Evolutionary conservation across 768 basidiomycete genomes (phyloP).

Genomic region (Pisolithus sp.): DNA sequence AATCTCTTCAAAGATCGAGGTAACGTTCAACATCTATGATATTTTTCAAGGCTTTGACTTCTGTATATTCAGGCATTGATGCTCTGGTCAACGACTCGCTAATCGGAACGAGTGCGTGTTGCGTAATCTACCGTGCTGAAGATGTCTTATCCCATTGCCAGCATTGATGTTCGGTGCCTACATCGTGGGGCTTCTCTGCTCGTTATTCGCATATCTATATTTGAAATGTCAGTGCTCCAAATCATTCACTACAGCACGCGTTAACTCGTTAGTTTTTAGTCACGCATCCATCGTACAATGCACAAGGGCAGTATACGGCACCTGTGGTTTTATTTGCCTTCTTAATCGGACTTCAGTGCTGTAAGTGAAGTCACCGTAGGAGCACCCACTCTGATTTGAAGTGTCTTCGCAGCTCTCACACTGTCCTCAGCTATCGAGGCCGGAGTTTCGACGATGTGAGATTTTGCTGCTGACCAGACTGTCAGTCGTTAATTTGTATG

Average conservation of each 20-base stretch:
- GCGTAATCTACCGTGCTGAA: not conserved
- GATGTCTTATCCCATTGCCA: slow-evolving; percentile 14
- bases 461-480: not conserved
- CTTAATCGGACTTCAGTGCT: slow-evolving; percentile 68
- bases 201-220: slow-evolving; percentile 74
- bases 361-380: slow-evolving; percentile 33
- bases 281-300: slow-evolving; percentile 71
- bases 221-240: slow-evolving; percentile 47
- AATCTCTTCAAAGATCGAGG: slow-evolving; percentile 68
- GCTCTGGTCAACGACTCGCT: slow-evolving; percentile 80
- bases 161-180: slow-evolving; percentile 81
- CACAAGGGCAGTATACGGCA: slow-evolving; percentile 68
- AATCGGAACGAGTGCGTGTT: slow-evolving; percentile 64
- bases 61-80: slow-evolving; percentile 44
- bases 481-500: not conserved
- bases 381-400: not conserved
- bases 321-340: slow-evolving; percentile 75
- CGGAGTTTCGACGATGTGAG: slow-evolving; percentile 81
- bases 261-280: slow-evolving; percentile 31
- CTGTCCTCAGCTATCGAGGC: slow-evolving; percentile 73
- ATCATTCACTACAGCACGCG: not conserved
- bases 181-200: slow-evolving; percentile 63
- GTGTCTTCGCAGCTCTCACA: slow-evolving; percentile 45
- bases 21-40: slow-evolving; percentile 2
- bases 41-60: not conserved